phyloP scores from a whole-genome alignment of 768 basidiomycete species.

The Strobilomyces confusus region DNA sequence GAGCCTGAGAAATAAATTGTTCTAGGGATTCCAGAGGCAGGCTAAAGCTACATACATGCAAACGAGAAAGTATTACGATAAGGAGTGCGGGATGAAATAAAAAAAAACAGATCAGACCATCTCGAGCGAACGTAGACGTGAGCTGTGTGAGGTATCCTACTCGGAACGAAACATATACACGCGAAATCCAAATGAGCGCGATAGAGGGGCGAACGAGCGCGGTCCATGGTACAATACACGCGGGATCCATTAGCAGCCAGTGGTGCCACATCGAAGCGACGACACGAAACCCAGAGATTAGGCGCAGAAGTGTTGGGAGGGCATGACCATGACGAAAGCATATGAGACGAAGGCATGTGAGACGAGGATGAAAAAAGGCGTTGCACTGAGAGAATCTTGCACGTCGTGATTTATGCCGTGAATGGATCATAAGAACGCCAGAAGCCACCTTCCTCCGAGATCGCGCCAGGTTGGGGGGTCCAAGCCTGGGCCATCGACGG shows the following conservation, averaged over 20 bases:
- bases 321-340: background rate
- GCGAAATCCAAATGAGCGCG: background rate
- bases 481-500: constrained; percentile 16
- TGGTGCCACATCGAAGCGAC: background rate
- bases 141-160: constrained; percentile 2
- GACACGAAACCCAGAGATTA: constrained; percentile 5
- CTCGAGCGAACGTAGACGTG: background rate
- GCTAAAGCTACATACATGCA: background rate
- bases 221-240: constrained; percentile 15
- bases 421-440: constrained; percentile 28
- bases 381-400: background rate
- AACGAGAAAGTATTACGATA: background rate
- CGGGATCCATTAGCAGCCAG: constrained; percentile 1
- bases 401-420: constrained; percentile 13
- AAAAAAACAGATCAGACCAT: background rate
- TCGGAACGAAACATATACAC: background rate
- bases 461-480: constrained; percentile 13
- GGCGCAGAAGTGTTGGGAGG: background rate
- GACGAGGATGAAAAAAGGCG: background rate
- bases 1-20: background rate
- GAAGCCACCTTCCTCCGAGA: constrained; percentile 18
- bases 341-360: background rate
- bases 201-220: background rate
- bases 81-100: background rate
- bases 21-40: background rate